Evolutionary conservation across 176 grass and related monocot genomes (phyloP), one percentile per base, ranked within the genome.

Genomic region (Phyllostachys edulis): DNA sequence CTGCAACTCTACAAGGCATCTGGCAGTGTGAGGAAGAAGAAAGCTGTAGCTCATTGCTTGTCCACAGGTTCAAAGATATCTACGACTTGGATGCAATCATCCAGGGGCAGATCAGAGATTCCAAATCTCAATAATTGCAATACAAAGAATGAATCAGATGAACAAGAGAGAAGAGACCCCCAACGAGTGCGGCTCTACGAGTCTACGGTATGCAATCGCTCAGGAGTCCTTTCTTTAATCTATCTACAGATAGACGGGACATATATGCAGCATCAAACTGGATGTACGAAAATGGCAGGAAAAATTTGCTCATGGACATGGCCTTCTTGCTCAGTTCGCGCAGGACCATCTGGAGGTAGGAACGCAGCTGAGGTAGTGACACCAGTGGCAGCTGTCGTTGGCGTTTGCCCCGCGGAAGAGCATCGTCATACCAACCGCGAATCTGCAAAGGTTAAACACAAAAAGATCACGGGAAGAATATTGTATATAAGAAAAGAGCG

Each of bases 291-390:
- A 69, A 75, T 14, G 67, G 11, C 11, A 4, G 1, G 16, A 42
- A 52, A 11, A 76, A 14, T 63, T 45, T 55, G 75, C n/a, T 71
- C 34, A 0, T 82, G 36, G 27, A 34, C 32, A 34, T 34, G 32
- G 32, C 11, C 40, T 0, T 54, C 14, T 20, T 12, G 36, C 5
- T 94, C 77, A 99, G 79, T 94, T 94, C 41, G 82, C 18, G 52
- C 93, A 99, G 32, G 7, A 91, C 96, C 96, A 99, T 21, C 86
- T 90, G 3, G 81, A 71, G 17, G 93, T 89, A 16, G 96, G 96
- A 17, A 99, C 89, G 77, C 96, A 99, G 89, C 91, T 99, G 82
- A 99, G 88, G 83, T 94, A 94, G 81, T 91, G 96, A 71, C 96
- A 99, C 96, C 96, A 99, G 34, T 20, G 14, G 87, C 96, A 99